A percentile compares a stretch with the other conserved stretches of the same genome.
Conservation (phyloP, 225 moss, liverwort and hornwort genomes). For the Takakia lepidozioides region DNA sequence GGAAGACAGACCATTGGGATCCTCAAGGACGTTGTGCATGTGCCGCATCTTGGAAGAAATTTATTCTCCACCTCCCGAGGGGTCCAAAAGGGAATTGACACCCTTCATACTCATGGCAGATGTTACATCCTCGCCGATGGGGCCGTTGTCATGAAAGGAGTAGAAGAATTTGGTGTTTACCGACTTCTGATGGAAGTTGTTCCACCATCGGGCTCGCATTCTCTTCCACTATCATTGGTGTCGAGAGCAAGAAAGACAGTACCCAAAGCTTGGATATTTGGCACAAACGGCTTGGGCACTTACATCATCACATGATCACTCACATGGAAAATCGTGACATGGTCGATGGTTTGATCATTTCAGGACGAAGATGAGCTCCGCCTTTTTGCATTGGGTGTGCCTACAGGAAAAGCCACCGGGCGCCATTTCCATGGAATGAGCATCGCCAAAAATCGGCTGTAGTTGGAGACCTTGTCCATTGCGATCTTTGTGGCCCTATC, state of each 20-base stretch:
- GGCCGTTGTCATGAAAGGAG: neutral
- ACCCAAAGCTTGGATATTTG: too few relatives aligned
- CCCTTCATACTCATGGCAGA: neutral
- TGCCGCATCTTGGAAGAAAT: slow-evolving; percentile 3
- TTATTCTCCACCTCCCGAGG: too few relatives aligned
- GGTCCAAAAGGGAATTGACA: slow-evolving; percentile 1
- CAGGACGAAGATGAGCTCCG: too few relatives aligned
- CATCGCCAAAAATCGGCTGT: slow-evolving; percentile 2
- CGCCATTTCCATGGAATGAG: slow-evolving; percentile 1
- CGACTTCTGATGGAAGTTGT: slow-evolving; percentile 1
- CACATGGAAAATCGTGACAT: too few relatives aligned
- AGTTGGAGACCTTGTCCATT: slow-evolving; percentile 2
- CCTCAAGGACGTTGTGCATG: slow-evolving; percentile 5
- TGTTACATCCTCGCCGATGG: neutral
- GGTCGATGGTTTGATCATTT: too few relatives aligned
- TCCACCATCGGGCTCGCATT: neutral
- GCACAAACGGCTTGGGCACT: too few relatives aligned
- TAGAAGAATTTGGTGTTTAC: slow-evolving; percentile 2
- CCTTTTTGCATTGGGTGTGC: slow-evolving; percentile 2
- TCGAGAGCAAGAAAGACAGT: neutral
- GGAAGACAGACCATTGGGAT: neutral
- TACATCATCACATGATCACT: too few relatives aligned
- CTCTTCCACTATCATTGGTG: neutral
- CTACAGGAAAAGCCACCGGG: neutral
- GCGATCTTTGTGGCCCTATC: too few relatives aligned